Evolutionary conservation across 192 early-diverging fungal genomes (phyloP).

Genomic region (Coemansia sp.): DNA sequence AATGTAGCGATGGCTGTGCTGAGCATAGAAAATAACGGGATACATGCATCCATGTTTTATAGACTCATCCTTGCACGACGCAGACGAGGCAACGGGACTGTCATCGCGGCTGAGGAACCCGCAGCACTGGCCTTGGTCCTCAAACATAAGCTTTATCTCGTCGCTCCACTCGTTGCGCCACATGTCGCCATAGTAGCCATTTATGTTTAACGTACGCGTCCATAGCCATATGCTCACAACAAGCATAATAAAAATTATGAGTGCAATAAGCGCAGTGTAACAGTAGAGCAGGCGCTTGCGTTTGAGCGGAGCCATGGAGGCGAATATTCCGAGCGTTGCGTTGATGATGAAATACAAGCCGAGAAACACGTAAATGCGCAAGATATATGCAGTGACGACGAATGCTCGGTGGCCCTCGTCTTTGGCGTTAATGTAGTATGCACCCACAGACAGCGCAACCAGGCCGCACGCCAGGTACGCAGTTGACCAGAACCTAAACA

Average conservation of each 20-base stretch:
- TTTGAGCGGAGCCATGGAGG: slow-evolving; percentile 30
- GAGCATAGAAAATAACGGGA: slow-evolving; percentile 31
- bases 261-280: slow-evolving; percentile 12
- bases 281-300: slow-evolving; percentile 23
- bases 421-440: slow-evolving; percentile 24
- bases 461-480: slow-evolving; percentile 18
- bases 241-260: slow-evolving; percentile 21
- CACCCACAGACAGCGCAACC: slow-evolving; percentile 20
- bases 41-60: slow-evolving; percentile 37
- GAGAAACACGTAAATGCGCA: slow-evolving; percentile 30
- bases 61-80: slow-evolving; percentile 12
- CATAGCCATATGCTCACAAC: slow-evolving; percentile 36
- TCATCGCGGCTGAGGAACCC: slow-evolving; percentile 38
- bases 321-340: slow-evolving; percentile 23
- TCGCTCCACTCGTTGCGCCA: slow-evolving; percentile 35
- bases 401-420: slow-evolving; percentile 18
- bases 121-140: slow-evolving; percentile 30
- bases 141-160: slow-evolving; percentile 30
- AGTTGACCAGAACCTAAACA: slow-evolving; percentile 8
- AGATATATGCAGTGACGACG: slow-evolving; percentile 16
- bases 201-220: slow-evolving; percentile 41
- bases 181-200: slow-evolving; percentile 17
- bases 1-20: slow-evolving; percentile 25
- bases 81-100: slow-evolving; percentile 20
- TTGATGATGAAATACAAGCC: slow-evolving; percentile 26